Base-by-base conservation (phyloP, 2,329 filamentous ascomycete genomes). In the Aspergillus neotritici region DNA sequence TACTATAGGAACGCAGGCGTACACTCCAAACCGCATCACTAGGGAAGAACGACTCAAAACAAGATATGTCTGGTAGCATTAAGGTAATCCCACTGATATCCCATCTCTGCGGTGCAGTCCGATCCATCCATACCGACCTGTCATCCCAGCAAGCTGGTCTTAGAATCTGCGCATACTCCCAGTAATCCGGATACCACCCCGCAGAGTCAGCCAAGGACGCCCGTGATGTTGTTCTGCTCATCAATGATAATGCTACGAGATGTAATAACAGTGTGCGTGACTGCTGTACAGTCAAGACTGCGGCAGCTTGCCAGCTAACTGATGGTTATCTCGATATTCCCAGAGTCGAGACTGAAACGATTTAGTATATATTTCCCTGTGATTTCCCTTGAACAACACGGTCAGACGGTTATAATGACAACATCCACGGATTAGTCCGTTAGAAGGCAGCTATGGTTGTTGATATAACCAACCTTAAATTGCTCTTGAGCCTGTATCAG, bases 111-210 rank as follows among this genome's bases (percentile, higher is more conserved):
- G 53, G 57, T 11, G 57, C 57, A 30, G 54, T 63, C 41, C 39
- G 40, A 29, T 58, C 52, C 54, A 63, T 63, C 53, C 53, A 61
- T 30, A 43, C 35, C 35, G 53, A 49, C 53, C 54, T 62, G 32
- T 60, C 51, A 0, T 51, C 52, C 39, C 39, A 46, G 37, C 53
- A 53, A 15, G 54, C 55, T 14, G 55, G 56, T 31, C 51, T 50
- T 47, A 60, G 44, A 17, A 63, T 61, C 46, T 62, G 60, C 21
- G 62, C 59, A 51, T 68, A 69, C 51, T 69, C 67, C 66, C 63
- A 70, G 42, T 69, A 71, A 14, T 52, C 61, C 7, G 66, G 67
- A 48, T 65, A 68, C 67, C 63, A 70, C 8, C 65, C 64, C 14
- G 64, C 56, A 34, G 44, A 62, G 43, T 69, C 65, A 72, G 55